These are phyloP conservation scores for Malus fusca DNA, from an alignment of 306 rosid genomes.

Conservation along the genomic window DNA sequence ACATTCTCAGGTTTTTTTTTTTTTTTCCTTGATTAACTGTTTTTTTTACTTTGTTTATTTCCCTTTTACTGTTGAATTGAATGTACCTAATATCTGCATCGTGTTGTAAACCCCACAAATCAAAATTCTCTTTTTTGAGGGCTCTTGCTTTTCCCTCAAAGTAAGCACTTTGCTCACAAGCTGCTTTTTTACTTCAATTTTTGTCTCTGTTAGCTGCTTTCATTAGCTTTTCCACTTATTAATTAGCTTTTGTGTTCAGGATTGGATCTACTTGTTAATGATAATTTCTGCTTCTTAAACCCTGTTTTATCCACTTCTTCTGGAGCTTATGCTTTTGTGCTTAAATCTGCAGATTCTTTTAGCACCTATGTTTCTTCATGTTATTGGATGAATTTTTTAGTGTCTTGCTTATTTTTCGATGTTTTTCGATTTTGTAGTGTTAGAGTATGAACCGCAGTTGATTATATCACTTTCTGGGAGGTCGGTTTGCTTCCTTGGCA, in stretches of 20 bases:
- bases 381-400: not conserved
- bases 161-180: not conserved
- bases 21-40: not conserved
- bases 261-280: slow-evolving; percentile 1
- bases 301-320: not conserved
- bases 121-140: not conserved
- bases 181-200: not conserved
- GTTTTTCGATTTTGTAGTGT: slow-evolving; percentile 5
- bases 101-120: not conserved
- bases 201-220: not conserved
- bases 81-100: not conserved
- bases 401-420: slow-evolving; percentile 1
- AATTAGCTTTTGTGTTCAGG: not conserved
- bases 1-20: not conserved
- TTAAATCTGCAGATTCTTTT: not conserved
- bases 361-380: not conserved
- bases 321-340: not conserved
- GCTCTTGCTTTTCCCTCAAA: not conserved
- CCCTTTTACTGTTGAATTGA: not conserved
- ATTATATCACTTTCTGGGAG: not conserved
- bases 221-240: not conserved
- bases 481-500: slow-evolving; percentile 17
- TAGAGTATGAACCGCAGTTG: slow-evolving; percentile 4
- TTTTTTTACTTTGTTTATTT: not conserved
- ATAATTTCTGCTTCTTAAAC: not conserved